Base-by-base conservation (phyloP, 192 early-diverging fungal genomes). In the Backusella psychrophila region DNA sequence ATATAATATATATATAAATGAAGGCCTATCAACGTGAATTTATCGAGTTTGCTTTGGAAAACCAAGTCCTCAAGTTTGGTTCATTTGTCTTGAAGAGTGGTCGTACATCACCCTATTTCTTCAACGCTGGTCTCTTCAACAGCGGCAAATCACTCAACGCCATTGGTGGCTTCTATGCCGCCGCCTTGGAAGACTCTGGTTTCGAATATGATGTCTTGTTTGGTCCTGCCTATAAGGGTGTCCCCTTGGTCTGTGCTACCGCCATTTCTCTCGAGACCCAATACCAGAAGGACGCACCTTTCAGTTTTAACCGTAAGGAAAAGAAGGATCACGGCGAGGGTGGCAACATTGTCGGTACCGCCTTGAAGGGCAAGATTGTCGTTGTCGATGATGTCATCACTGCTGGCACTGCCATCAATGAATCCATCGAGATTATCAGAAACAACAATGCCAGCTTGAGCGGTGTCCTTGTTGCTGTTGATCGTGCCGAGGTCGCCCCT, bases 271-370 rank as follows among this genome's bases (percentile, higher is more conserved):
- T 99, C 69, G 87, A 90, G 17, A 82, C 78, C 36, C 85, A 72
- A 21, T 85, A 93, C 49, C 73, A 83, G 26, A 80, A 83, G 34
- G 85, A 93, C 52, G 91, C 91, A 14, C 94, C 96, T 12, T 99
- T 94, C 81, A 85, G 90, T 56, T 99, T 99, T 86, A 98, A 99
- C 89, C 90, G 98, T 79, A 99, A 99, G 85, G 98, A 99, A 81
- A 92, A 91, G 85, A 99, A 99, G 87, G 96, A 99, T 81, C 98
- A 99, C 79, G 98, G 97, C 63, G 98, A 99, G 81, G 98, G 98
- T 36, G 98, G 98, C 44, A 90, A 82, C 73, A 98, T 98, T 77
- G 96, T 99, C 15, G 98, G 98, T 12, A 86, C 96, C 1, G 80
- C 91, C 49, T 87, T 99, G 63, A 80, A 84, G 31, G 94, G 94